Evolutionary conservation across 2,329 filamentous ascomycete genomes (phyloP), one percentile per base, ranked within the genome.

Genomic region (Phyllosticta citribraziliensis): DNA sequence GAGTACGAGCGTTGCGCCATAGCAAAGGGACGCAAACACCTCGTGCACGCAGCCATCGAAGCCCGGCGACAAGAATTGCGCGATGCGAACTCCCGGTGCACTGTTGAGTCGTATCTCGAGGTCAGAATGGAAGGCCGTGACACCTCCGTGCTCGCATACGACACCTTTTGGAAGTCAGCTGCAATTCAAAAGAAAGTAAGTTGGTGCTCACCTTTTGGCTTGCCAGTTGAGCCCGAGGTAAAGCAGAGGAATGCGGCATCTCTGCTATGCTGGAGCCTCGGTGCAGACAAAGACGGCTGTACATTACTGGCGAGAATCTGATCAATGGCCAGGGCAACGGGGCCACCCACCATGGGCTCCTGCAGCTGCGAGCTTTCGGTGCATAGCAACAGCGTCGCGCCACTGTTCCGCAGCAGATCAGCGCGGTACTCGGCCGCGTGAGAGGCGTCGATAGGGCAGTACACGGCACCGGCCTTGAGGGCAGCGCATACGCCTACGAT

Each of bases 31-130:
- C 0, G 73, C 73, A 60, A 78, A 78, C 0, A 75, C 69, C 61
- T 75, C 77, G 40, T 75, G 70, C 11, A 79, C 76, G 57, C 70
- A 72, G n/a, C 73, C 75, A 64, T 79, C 78, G 60, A 80, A 80
- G 0, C 66, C 73, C 0, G 70, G 66, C 1, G 77, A 79, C 69
- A 79, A 72, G 51, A 76, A 54, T 60, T 79, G 77, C 1, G 75
- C 68, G 2, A 76, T 70, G 2, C 66, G 65, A 30, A 60, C 56
- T 1, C 75, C 73, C 0, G 73, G 73, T 6, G 52, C 17, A 1
- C 74, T 68, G 55, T 62, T 61, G 12, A 78, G 56, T 0, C 77
- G 67, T 0, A 74, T 71, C 20, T 72, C 64, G 0, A 66, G 61
- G 62, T 73, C 66, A 0, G 40, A 57, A 55, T 74, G 73, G 50